Percentiles rank a stretch among this genome's conserved stretches.
Conservation (phyloP, 306 rosid genomes). For the Oemleria cerasiformis region DNA sequence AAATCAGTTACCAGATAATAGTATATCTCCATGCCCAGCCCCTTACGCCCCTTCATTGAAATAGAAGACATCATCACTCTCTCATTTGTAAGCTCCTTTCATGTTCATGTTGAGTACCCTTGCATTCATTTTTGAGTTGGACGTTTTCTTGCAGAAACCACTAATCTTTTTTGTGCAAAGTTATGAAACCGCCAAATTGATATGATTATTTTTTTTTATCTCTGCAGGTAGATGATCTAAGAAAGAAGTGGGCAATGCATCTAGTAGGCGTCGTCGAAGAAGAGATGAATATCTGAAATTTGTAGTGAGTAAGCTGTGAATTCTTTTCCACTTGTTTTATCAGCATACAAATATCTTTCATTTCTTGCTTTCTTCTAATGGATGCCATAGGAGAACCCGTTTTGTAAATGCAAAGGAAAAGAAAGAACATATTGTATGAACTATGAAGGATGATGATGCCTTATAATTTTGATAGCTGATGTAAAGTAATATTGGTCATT, state of each 20-base stretch:
- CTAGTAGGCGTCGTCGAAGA: conserved; percentile 4
- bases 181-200: too few relatives aligned
- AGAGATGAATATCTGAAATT: background rate
- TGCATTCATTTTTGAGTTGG: conserved; percentile 9
- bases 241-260: background rate
- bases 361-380: too few relatives aligned
- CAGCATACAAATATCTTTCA: background rate
- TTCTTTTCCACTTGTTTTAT: background rate
- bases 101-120: background rate
- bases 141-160: conserved; percentile 10
- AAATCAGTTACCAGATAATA: conserved; percentile 69
- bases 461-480: too few relatives aligned
- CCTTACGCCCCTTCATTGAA: conserved; percentile 76
- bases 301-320: conserved; percentile 1
- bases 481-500: too few relatives aligned
- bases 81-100: background rate
- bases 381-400: too few relatives aligned
- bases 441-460: too few relatives aligned
- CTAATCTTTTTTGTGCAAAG: too few relatives aligned
- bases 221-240: background rate
- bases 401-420: too few relatives aligned
- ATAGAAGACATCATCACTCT: conserved; percentile 34
- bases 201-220: too few relatives aligned
- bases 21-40: conserved; percentile 84
- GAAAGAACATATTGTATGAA: too few relatives aligned